phyloP scores from a whole-genome alignment of 805 yeast species.

The Kazachstania kunashirensis region DNA sequence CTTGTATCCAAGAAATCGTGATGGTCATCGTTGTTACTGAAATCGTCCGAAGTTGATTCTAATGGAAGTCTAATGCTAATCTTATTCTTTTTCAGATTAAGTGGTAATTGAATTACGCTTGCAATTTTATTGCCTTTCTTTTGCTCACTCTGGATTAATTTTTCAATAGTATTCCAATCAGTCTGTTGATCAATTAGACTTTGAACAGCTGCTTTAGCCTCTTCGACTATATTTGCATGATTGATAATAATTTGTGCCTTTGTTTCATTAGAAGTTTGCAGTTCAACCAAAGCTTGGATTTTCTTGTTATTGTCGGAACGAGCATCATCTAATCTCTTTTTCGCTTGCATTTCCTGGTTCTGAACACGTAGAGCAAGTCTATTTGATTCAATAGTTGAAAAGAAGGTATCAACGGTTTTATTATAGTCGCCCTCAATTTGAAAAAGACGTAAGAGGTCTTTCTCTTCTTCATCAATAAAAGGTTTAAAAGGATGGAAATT shows the following conservation, averaged over 20 bases:
- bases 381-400: conserved; percentile 75
- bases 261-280: conserved; percentile 51
- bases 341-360: conserved; percentile 66
- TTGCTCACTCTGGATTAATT: conserved; percentile 60
- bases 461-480: conserved; percentile 29
- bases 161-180: conserved; percentile 90
- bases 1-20: conserved; percentile 14
- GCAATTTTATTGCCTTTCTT: conserved; percentile 58
- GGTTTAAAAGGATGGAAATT: conserved; percentile 67
- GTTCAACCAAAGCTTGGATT: conserved; percentile 51
- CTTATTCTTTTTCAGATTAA: conserved; percentile 60
- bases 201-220: conserved; percentile 60
- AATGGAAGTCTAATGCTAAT: conserved; percentile 49
- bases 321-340: conserved; percentile 65
- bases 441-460: conserved; percentile 30
- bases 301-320: conserved; percentile 61
- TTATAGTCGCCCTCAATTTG: conserved; percentile 55
- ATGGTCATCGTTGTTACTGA: conserved; percentile 27
- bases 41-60: conserved; percentile 28
- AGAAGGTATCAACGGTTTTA: conserved; percentile 71
- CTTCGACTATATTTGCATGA: conserved; percentile 61
- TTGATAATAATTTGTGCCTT: conserved; percentile 68
- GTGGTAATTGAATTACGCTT: conserved; percentile 48
- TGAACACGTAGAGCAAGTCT: conserved; percentile 67
- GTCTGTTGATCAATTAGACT: conserved; percentile 65